A percentile compares a stretch with the other conserved stretches of the same genome.
Conservation (phyloP, 768 basidiomycete genomes). For the Xerocomus brunneocitrinus region DNA sequence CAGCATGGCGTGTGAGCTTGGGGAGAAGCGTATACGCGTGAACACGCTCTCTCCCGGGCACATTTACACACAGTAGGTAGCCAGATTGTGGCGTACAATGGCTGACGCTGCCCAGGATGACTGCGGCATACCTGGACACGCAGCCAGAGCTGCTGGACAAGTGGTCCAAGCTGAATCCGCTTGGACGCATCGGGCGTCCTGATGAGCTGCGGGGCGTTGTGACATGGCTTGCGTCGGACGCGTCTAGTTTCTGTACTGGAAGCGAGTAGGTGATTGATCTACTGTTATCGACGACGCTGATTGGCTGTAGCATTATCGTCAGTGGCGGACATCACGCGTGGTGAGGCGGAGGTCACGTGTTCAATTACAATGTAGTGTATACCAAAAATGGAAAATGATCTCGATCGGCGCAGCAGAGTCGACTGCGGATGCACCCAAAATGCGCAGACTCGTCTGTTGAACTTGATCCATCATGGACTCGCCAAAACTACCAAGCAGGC, state of each 20-base stretch:
- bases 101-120: slow-evolving; percentile 48
- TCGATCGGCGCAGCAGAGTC: slow-evolving; percentile 31
- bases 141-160: slow-evolving; percentile 59
- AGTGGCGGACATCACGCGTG: slow-evolving; percentile 32
- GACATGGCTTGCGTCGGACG: slow-evolving; percentile 69
- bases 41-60: slow-evolving; percentile 75
- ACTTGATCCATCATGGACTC: slow-evolving; percentile 27
- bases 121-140: slow-evolving; percentile 62
- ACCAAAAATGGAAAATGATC: slow-evolving; percentile 23
- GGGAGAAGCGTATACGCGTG: slow-evolving; percentile 59
- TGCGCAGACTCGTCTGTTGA: slow-evolving; percentile 13
- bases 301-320: slow-evolving; percentile 23
- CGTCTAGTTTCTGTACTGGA: slow-evolving; percentile 74
- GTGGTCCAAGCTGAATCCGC: slow-evolving; percentile 67
- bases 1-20: slow-evolving; percentile 80
- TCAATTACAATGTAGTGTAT: slow-evolving; percentile 11
- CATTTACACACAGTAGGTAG: slow-evolving; percentile 62
- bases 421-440: slow-evolving; percentile 30
- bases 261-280: slow-evolving; percentile 58
- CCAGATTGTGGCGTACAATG: slow-evolving; percentile 11
- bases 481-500: slow-evolving; percentile 16
- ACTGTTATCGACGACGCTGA: neutral
- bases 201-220: slow-evolving; percentile 72
- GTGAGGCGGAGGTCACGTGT: slow-evolving; percentile 19
- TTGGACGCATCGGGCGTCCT: slow-evolving; percentile 64